These are phyloP conservation scores for Cairneyella variabilis DNA, from an alignment of 495 filamentous ascomycete genomes.

Conservation along the genomic window DNA sequence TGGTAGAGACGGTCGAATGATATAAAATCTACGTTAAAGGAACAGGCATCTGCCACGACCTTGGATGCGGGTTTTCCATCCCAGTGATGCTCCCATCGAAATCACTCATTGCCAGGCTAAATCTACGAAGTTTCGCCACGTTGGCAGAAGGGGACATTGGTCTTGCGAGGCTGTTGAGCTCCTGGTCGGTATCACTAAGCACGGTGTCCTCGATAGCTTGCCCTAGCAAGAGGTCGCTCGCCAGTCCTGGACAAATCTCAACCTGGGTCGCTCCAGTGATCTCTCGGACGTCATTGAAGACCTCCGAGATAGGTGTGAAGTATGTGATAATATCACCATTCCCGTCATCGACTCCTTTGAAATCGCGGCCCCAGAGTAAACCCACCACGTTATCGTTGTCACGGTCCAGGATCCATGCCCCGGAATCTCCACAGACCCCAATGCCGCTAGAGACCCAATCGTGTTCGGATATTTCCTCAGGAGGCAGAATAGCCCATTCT, in stretches of 20 bases:
- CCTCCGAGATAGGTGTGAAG: slow-evolving; percentile 33
- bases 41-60: no score
- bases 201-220: no score
- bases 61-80: no score
- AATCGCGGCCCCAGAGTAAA: slow-evolving; percentile 33
- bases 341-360: slow-evolving; percentile 17
- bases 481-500: background rate
- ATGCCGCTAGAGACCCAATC: slow-evolving; percentile 32
- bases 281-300: slow-evolving; percentile 33
- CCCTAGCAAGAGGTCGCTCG: no score
- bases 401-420: slow-evolving; percentile 30
- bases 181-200: no score
- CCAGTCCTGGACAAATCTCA: background rate
- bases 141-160: no score
- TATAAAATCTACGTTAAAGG: no score
- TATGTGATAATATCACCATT: slow-evolving; percentile 27
- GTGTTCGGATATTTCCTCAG: slow-evolving; percentile 17
- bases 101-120: no score
- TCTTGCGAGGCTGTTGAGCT: no score
- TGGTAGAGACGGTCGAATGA: no score
- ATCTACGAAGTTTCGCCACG: no score
- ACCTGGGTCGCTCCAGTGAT: background rate
- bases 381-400: slow-evolving; percentile 29
- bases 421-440: slow-evolving; percentile 32
- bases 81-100: no score